Evolutionary conservation across 2,329 filamentous ascomycete species (phyloP).

Genomic region (Epichloe baconii): DNA sequence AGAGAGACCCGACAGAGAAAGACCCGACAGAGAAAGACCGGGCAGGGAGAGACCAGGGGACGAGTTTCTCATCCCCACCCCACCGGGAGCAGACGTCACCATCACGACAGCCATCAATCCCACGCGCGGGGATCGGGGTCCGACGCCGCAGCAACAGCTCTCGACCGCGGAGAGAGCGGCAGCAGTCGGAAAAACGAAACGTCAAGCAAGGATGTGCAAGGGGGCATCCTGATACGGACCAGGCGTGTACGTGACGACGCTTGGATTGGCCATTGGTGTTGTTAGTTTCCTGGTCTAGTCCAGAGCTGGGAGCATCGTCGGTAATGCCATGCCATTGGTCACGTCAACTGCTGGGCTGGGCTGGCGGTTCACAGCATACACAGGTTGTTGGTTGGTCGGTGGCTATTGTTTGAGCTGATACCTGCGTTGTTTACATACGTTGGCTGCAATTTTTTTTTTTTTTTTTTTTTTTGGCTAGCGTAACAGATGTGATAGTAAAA

Average conservation of each 20-base stretch:
- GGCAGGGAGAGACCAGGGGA: background rate
- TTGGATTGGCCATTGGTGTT: background rate
- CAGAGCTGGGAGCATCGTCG: no score
- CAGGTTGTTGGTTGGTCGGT: no score
- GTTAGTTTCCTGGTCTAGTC: background rate
- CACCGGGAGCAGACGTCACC: background rate
- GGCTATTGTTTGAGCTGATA: background rate
- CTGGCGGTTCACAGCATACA: background rate
- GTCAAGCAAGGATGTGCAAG: background rate
- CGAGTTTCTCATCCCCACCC: background rate
- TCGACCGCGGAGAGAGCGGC: background rate
- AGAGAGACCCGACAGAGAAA: background rate
- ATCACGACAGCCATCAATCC: background rate
- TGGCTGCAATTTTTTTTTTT: background rate
- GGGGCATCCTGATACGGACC: background rate
- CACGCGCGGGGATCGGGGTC: background rate
- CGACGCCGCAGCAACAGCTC: background rate
- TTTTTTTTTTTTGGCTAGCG: no score
- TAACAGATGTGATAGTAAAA: background rate
- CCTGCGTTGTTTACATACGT: background rate
- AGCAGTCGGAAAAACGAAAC: background rate
- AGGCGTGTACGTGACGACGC: background rate
- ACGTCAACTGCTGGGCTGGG: background rate
- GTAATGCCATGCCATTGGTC: no score
- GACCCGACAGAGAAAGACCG: background rate